Conservation (phyloP, 192 early-diverging fungal species). For the Kappamyces sp. region DNA sequence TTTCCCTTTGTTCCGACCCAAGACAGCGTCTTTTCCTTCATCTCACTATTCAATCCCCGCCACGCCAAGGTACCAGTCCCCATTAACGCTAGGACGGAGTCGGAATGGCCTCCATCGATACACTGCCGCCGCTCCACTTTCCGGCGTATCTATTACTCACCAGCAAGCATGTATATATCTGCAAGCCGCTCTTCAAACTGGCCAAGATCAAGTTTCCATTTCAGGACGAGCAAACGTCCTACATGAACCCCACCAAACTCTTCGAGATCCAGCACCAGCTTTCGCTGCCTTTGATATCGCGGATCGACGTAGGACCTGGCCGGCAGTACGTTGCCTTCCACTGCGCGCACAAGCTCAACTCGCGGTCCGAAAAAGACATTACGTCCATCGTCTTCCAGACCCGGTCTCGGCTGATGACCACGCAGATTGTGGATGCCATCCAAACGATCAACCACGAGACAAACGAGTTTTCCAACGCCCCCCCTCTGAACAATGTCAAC, state of each 20-base stretch:
- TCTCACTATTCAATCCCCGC: constrained; percentile 1
- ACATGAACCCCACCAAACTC: constrained; percentile 22
- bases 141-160: constrained; percentile 43
- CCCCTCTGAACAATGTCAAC: constrained; percentile 19
- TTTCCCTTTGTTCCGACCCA: constrained; percentile 26
- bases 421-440: constrained; percentile 25
- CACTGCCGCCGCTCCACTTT: background rate
- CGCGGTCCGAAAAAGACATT: background rate
- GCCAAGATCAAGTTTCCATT: constrained; percentile 14
- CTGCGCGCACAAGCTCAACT: background rate
- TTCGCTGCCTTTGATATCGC: constrained; percentile 21
- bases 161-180: constrained; percentile 34
- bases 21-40: background rate
- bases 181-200: constrained; percentile 36
- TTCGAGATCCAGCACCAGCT: constrained; percentile 29
- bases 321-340: constrained; percentile 42
- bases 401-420: constrained; percentile 29
- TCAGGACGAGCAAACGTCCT: constrained; percentile 13
- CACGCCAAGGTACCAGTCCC: background rate
- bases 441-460: constrained; percentile 19
- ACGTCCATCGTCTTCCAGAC: constrained; percentile 31
- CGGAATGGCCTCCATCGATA: background rate
- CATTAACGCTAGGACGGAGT: background rate
- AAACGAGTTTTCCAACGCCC: background rate
- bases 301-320: constrained; percentile 50